Conservation (phyloP, 805 yeast genomes). For the Metschnikowia picachoensis region DNA sequence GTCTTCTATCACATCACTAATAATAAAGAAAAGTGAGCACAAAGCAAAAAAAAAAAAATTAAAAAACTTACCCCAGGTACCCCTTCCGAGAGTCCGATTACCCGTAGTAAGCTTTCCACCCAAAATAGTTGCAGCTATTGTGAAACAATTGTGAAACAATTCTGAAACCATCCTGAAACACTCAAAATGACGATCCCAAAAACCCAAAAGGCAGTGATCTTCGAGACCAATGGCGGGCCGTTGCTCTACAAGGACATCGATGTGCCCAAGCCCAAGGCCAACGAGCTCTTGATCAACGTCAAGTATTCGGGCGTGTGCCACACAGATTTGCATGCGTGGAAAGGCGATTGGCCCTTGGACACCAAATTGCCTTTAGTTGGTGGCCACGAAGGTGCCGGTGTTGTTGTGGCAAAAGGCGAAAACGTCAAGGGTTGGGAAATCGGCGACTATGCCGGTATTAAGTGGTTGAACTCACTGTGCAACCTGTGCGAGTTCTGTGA, state of each 20-base stretch:
- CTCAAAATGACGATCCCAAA: conserved; percentile 42
- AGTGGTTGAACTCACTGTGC: conserved; percentile 82
- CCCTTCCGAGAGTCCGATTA: background rate
- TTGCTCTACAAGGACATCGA: conserved; percentile 64
- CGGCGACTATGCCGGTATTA: conserved; percentile 81
- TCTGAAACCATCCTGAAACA: background rate
- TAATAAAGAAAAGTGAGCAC: no score
- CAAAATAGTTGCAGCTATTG: no score
- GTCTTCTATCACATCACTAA: no score
- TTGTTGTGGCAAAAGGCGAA: conserved; percentile 72
- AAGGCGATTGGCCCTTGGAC: conserved; percentile 87
- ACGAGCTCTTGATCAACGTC: conserved; percentile 76
- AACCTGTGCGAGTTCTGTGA: conserved; percentile 73
- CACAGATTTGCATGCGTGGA: conserved; percentile 92
- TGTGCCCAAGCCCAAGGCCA: conserved; percentile 74
- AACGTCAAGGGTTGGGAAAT: conserved; percentile 66
- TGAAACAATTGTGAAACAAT: background rate
- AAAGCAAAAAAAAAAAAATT: no score
- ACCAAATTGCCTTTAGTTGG: conserved; percentile 76
- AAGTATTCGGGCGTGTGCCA: conserved; percentile 92
- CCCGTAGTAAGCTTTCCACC: background rate
- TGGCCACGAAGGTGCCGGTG: conserved; percentile 90
- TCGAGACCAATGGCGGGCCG: conserved; percentile 62
- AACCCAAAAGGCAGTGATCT: conserved; percentile 69
- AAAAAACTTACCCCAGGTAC: no score